These are phyloP conservation scores for Barbarea vulgaris DNA, from an alignment of 345 rosid species.

Conservation along the genomic window DNA sequence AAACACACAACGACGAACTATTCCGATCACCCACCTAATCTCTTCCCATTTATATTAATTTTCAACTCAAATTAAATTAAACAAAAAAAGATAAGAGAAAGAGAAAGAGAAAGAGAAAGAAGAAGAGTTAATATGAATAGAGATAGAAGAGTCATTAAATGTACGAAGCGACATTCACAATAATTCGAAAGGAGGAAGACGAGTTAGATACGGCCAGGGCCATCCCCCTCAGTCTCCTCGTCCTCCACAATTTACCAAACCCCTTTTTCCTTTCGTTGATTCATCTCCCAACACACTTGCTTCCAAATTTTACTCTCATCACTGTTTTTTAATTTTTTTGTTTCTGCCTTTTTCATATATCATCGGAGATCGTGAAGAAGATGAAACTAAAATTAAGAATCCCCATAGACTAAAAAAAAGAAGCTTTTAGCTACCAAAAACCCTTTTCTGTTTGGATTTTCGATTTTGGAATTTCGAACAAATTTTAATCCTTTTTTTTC, in stretches of 20 bases:
- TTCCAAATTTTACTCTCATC: conserved; percentile 16
- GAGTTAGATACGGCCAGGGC: conserved; percentile 53
- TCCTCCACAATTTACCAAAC: conserved; percentile 30
- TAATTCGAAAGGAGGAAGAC: conserved; percentile 49
- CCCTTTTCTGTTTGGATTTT: conserved; percentile 54
- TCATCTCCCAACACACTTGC: conserved; percentile 28
- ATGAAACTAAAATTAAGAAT: conserved; percentile 35
- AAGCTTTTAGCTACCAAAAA: not conserved
- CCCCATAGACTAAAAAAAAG: conserved; percentile 29
- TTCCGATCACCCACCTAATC: conserved; percentile 43
- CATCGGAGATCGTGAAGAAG: conserved; percentile 50
- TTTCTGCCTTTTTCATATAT: not conserved
- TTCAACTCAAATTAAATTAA: conserved; percentile 2
- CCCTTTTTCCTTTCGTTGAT: conserved; percentile 14
- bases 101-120: no score
- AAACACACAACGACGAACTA: conserved; percentile 73
- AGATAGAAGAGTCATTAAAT: conserved; percentile 35
- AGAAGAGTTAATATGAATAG: conserved; percentile 24
- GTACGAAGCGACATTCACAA: conserved; percentile 44
- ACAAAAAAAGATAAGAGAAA: not conserved
- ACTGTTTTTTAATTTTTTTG: not conserved
- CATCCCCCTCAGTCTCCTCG: conserved; percentile 30
- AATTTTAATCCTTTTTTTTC: not conserved
- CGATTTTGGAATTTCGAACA: conserved; percentile 17
- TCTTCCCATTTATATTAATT: conserved; percentile 32